These are phyloP conservation scores for Cystobasidium ongulense DNA, from an alignment of 768 basidiomycete genomes.

Conservation along the genomic window DNA sequence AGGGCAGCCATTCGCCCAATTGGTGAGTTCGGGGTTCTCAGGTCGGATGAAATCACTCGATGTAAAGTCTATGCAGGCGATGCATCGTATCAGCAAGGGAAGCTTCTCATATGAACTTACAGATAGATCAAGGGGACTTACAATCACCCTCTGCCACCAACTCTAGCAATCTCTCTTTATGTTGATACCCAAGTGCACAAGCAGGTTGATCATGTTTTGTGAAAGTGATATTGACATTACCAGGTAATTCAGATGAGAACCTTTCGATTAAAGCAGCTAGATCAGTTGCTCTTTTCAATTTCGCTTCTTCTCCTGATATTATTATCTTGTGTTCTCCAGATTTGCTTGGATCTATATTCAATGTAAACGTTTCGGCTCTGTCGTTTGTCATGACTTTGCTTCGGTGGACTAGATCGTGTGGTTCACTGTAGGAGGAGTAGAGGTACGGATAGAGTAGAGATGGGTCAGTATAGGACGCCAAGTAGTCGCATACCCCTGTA, in stretches of 20 bases:
- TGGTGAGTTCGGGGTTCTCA: conserved; percentile 35
- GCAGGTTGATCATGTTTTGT: conserved; percentile 42
- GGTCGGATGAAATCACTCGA: conserved; percentile 36
- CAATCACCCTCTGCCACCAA: conserved; percentile 40
- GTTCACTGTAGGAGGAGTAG: conserved; percentile 47
- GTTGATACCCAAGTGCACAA: conserved; percentile 37
- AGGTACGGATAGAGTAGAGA: neutral
- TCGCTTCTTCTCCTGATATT: conserved; percentile 35
- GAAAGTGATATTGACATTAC: conserved; percentile 39
- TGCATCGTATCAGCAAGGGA: neutral
- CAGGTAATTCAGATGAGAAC: conserved; percentile 37
- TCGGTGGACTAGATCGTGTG: conserved; percentile 37
- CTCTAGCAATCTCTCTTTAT: conserved; percentile 40
- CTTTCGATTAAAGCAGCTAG: conserved; percentile 37
- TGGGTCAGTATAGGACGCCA: too few species aligned
- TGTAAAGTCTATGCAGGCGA: conserved; percentile 36
- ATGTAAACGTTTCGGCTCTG: conserved; percentile 41
- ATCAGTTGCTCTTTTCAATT: conserved; percentile 41
- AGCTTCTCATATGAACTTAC: too few species aligned
- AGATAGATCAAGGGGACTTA: conserved; percentile 30
- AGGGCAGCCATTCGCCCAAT: conserved; percentile 42
- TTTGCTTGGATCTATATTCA: conserved; percentile 32
- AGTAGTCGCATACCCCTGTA: neutral
- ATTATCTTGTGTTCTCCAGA: conserved; percentile 30
- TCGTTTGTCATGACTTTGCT: conserved; percentile 39